Base-by-base conservation (phyloP, 352 stramenopile genomes). In the Proteromonas lacertae region DNA sequence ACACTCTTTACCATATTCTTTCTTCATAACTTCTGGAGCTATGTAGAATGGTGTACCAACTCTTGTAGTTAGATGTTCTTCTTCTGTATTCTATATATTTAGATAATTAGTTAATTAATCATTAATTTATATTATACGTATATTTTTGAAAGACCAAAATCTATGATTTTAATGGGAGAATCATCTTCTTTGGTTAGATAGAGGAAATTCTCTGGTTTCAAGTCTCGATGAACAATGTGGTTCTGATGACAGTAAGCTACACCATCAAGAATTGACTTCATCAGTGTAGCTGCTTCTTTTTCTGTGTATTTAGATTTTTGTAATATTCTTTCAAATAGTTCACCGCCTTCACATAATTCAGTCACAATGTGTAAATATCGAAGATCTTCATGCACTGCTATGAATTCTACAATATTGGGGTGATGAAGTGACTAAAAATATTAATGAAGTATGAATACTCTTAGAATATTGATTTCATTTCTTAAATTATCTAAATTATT, bases 61-160 rank as follows among this genome's bases (percentile, higher is more conserved):
- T 10, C 77, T 73, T 32, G 89, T 92, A 24, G 82, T 83, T 57
- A 89, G 84, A 38, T 70, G 62, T 18, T 38, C 9, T 14, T 59
- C 36, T 7, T 21, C 63, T 19, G 81, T 67, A 42, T 86, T 65
- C 4, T 51, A 71, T 23, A 66, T 64, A 21, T 66, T 79, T 12
- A 96, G 61, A 9, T 81, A 80, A 59, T n/a, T 95, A 96, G 57
- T 95, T 81, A 49, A 96, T 95, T 47, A 97, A 79, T 56, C 96
- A 96, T 25, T 96, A 59, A 47, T 80, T 62, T 1, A 68, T 59
- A 39, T 84, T 61, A 10, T 5, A 28, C 10, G 5, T 10, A 10
- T 5, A 10, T 10, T 28, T 5, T 5, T 5, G 10, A 28, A 10
- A 28, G 10, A 28, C 5, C 5, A 28, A 10, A 28, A 28, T 10